Evolutionary conservation across 768 basidiomycete species (phyloP).

Genomic region (Psilocybe subaeruginosa): DNA sequence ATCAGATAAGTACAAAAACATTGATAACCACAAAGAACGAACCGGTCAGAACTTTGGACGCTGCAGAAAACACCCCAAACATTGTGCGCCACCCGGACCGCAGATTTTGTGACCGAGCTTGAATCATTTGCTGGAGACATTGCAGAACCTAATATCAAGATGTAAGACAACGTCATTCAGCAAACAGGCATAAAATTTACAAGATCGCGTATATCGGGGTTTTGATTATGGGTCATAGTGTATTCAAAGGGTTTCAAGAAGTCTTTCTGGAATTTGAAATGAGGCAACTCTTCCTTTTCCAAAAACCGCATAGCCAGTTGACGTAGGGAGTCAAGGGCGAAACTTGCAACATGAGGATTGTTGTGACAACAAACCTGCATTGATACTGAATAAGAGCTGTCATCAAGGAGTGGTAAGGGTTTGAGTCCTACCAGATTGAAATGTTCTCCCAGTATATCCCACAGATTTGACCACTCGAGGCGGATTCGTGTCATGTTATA

Average conservation of each 20-base stretch:
- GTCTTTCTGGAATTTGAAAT: slow-evolving; percentile 99
- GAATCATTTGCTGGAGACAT: slow-evolving; percentile 99
- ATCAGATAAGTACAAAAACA: background rate
- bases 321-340: slow-evolving; percentile 93
- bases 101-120: slow-evolving; percentile 91
- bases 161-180: background rate
- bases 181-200: slow-evolving; percentile 38
- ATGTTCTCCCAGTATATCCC: slow-evolving; percentile 97
- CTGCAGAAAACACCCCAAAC: slow-evolving; percentile 98
- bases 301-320: slow-evolving; percentile 98
- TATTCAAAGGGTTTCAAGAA: slow-evolving; percentile 98
- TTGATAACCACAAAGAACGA: slow-evolving; percentile 18
- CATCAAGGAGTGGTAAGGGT: background rate
- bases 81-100: slow-evolving; percentile 99
- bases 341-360: slow-evolving; percentile 95
- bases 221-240: slow-evolving; percentile 95
- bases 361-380: slow-evolving; percentile 95
- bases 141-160: slow-evolving; percentile 72
- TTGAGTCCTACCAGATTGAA: slow-evolving; percentile 82
- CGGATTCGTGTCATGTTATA: slow-evolving; percentile 99
- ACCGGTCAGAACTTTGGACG: slow-evolving; percentile 92
- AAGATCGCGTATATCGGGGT: slow-evolving; percentile 97
- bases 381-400: background rate
- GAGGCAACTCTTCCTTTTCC: slow-evolving; percentile 96
- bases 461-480: slow-evolving; percentile 96